Evolutionary conservation across 2,329 filamentous ascomycete genomes (phyloP), one percentile per base, ranked within the genome.

Genomic region (Botrytis tulipae): DNA sequence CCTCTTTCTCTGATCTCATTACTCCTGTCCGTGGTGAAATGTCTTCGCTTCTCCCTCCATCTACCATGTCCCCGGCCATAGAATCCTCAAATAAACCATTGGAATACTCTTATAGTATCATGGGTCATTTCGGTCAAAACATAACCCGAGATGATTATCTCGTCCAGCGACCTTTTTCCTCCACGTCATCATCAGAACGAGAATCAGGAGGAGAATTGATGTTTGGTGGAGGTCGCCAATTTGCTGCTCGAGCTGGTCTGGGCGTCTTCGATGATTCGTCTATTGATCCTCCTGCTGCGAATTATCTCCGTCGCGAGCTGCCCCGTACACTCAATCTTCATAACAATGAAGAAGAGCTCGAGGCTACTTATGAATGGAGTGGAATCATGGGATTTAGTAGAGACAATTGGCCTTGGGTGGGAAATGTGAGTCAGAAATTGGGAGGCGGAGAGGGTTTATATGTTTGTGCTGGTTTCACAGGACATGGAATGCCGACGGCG

Each of bases 11-110:
- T 14, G 88, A 90, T 76, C 85, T 94, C 14, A 92, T 97, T 75
- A 88, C 95, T 3, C 95, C 95, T 0, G 90, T 92, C 3, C 86
- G 92, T 37, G 94, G 93, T 1, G 90, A 95, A 79, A 89, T 95
- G 83, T 88, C 87, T 60, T 88, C 91, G 0, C 85, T 95, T 32
- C 78, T 86, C 5, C 91, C 91, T 8, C 89, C 90, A 70, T 51
- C 78, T 78, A 18, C 82, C 77, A 77, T 80, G 73, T 75, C 68
- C 29, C 76, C 76, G 3, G 67, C 68, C 3, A 77, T 29, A 6
- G 54, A 35, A 22, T 29, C 40, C 3, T 73, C 44, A 65, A 74
- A 62, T 18, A 29, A 62, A 46, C 76, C 75, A 1, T 66, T 80
- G 4, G 63, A 75, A 14, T 81, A 69, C 80, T 80, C 76, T 66